Conservation (phyloP, 495 filamentous ascomycete species). For the Amphirosellinia nigrospora region DNA sequence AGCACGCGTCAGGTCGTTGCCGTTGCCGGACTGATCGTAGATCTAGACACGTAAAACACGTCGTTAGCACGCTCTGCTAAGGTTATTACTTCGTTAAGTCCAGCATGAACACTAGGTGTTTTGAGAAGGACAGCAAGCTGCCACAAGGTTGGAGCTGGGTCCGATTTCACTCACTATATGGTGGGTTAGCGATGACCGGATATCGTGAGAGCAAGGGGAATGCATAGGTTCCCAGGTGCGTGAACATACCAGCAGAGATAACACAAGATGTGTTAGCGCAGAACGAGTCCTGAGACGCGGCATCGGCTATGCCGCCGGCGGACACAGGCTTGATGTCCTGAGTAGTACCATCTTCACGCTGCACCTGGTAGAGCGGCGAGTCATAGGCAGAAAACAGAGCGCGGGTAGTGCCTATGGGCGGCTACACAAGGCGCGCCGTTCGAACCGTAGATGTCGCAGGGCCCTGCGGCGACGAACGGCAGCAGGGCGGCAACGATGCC, state of each 20-base stretch:
- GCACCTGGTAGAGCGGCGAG: not conserved
- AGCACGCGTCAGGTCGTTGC: conserved; percentile 5
- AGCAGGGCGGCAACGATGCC: conserved; percentile 1
- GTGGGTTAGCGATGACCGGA: not conserved
- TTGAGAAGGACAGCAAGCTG: not conserved
- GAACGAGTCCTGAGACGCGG: not conserved
- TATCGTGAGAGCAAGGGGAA: not conserved
- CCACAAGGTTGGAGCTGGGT: not conserved
- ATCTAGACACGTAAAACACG: not conserved
- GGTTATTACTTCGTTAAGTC: not conserved
- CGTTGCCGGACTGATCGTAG: conserved; percentile 11
- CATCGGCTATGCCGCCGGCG: not conserved
- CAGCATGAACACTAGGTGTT: not conserved
- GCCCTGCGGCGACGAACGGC: conserved; percentile 2
- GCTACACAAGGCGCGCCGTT: conserved; percentile 9
- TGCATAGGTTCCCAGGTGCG: not conserved
- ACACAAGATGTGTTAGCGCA: not conserved
- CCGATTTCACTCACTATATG: not conserved
- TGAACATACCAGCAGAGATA: conserved; percentile 7
- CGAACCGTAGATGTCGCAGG: conserved; percentile 9
- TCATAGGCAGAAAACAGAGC: not conserved
- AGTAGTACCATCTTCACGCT: not conserved
- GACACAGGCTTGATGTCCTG: conserved; percentile 1
- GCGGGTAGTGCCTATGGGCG: conserved; percentile 8
- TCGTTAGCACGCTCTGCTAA: not conserved